phyloP scores from a whole-genome alignment of 495 filamentous ascomycete species.

The Penicillium arizonense region DNA sequence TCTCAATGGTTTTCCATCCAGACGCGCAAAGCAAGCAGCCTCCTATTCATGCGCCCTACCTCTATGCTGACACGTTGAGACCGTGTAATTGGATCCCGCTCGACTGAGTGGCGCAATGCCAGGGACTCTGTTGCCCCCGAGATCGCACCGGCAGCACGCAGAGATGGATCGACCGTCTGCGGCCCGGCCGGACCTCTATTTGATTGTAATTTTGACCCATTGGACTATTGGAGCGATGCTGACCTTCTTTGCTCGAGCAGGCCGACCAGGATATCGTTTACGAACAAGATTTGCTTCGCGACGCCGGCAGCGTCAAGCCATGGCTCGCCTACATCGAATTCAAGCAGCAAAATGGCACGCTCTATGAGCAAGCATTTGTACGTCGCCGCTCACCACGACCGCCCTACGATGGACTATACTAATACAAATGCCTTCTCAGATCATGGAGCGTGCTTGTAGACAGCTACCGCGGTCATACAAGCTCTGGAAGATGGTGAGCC shows the following conservation, averaged over 20 bases:
- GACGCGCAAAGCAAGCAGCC: constrained; percentile 27
- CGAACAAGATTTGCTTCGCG: constrained; percentile 91
- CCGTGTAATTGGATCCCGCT: constrained; percentile 41
- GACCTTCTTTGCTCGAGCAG: constrained; percentile 31
- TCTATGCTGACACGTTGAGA: constrained; percentile 29
- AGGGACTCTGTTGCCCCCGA: constrained; percentile 58
- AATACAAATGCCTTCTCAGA: constrained; percentile 22
- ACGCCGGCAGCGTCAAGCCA: constrained; percentile 84
- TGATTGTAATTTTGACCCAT: constrained; percentile 59
- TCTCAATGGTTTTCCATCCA: constrained; percentile 14
- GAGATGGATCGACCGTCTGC: constrained; percentile 47
- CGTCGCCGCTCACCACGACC: constrained; percentile 8
- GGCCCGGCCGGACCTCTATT: constrained; percentile 62
- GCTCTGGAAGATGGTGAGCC: constrained; percentile 89
- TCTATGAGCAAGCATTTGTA: constrained; percentile 92
- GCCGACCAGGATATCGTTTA: constrained; percentile 88
- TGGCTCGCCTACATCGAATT: constrained; percentile 95
- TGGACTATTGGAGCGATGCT: constrained; percentile 10
- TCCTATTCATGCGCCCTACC: constrained; percentile 27
- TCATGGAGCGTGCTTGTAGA: constrained; percentile 84
- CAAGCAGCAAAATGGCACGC: constrained; percentile 81
- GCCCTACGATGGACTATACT: neutral
- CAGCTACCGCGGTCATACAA: constrained; percentile 95
- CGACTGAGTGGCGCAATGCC: constrained; percentile 54
- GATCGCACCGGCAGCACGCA: constrained; percentile 51